Evolutionary conservation across 2,329 filamentous ascomycete species (phyloP), one percentile per base, ranked within the genome.

Genomic region (Ophiostoma triangulosporum): DNA sequence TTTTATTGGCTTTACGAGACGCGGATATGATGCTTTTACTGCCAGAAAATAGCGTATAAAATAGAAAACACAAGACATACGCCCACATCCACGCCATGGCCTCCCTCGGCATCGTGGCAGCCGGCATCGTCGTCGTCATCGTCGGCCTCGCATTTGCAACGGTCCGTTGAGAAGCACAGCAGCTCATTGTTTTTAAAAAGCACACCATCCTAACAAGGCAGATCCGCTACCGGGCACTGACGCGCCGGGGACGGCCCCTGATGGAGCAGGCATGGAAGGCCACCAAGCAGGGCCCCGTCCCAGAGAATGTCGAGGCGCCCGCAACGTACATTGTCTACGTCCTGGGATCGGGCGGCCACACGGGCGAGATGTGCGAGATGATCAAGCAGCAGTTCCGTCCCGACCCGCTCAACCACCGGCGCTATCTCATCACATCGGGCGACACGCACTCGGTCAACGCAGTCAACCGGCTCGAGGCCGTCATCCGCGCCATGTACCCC

Each of bases 291-390:
- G 57, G 55, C 8, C 40, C 33, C n/a, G 51, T 56, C 6, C 59
- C 57, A 7, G 57, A 59, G 15, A 53, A 52, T 3, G 53, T 35
- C 6, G 31, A 40, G 22, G 57, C 63, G 17, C 63, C 62, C 5
- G 59, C 62, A 3, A 68, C 69, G 26, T 77, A 90, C 66, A 72
- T 89, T 52, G 73, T 95, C 31, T 78, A 95, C 58, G 83, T 97
- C 26, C 83, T 97, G 24, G 93, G 93, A 51, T 94, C 87, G 3
- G 93, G 93, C 31, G 93, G 93, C 1, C 93, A 98, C 69, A 96
- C 93, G 0, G 83, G 88, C 48, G 93, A 98, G 68, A 95, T 98
- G 86, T 75, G 95, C 58, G 81, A 84, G 63, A 86, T 96, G 72
- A 79, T 98, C 61, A 72, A 73, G 54, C 71, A 73, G 60, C 77